These are phyloP conservation scores for Myriangium duriaei DNA, from an alignment of 2,329 filamentous ascomycete genomes.

Conservation along the genomic window DNA sequence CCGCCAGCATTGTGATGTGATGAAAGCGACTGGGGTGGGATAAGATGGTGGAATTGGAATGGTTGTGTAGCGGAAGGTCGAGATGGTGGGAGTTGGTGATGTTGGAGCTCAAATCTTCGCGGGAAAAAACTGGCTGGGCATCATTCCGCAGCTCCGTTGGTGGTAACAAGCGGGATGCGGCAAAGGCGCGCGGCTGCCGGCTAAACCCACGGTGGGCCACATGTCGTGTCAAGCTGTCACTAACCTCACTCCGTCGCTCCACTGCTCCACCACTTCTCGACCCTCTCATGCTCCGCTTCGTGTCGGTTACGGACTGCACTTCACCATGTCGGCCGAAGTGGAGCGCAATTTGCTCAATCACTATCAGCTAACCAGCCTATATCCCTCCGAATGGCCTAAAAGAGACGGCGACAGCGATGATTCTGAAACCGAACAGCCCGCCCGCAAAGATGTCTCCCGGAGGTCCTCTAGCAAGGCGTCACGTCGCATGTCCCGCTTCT, in stretches of 20 bases:
- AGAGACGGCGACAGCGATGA: slow-evolving; percentile 61
- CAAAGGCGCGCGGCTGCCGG: background rate
- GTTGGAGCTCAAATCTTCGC: slow-evolving; percentile 8
- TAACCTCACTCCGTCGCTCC: background rate
- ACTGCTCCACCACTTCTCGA: background rate
- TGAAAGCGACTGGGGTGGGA: slow-evolving; percentile 7
- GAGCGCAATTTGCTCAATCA: slow-evolving; percentile 72
- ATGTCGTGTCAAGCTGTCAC: background rate
- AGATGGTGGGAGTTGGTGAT: slow-evolving; percentile 3
- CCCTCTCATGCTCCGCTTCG: background rate
- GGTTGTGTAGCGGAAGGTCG: slow-evolving; percentile 6
- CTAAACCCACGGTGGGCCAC: background rate
- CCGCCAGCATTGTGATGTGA: slow-evolving; percentile 61
- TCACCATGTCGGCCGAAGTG: slow-evolving; percentile 48
- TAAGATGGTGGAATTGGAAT: slow-evolving; percentile 5
- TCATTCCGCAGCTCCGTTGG: slow-evolving; percentile 3
- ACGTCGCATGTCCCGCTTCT: slow-evolving; percentile 65
- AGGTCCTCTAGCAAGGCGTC: slow-evolving; percentile 22
- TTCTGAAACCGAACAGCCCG: slow-evolving; percentile 19
- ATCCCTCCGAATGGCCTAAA: slow-evolving; percentile 73
- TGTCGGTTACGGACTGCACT: too few species aligned
- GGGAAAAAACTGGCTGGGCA: slow-evolving; percentile 7
- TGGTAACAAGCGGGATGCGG: background rate
- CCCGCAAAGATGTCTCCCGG: slow-evolving; percentile 27
- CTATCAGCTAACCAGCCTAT: slow-evolving; percentile 71